phyloP scores from a whole-genome alignment of 352 stramenopile genomes.

The Phytophthora podocarpi region DNA sequence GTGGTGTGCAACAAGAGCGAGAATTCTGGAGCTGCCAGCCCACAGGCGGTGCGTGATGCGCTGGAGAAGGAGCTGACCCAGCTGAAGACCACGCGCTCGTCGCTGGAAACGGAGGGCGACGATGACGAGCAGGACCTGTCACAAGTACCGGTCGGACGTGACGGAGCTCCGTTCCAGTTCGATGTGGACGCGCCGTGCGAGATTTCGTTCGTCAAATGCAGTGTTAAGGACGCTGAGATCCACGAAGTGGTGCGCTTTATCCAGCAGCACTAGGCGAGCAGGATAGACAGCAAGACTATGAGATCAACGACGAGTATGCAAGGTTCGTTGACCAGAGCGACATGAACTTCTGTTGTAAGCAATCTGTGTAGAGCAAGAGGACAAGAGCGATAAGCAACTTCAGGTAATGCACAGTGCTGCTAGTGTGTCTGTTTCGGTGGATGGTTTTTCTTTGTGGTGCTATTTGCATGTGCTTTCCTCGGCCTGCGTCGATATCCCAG shows the following conservation, averaged over 20 bases:
- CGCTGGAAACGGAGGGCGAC: constrained; percentile 77
- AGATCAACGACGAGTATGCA: constrained; percentile 1
- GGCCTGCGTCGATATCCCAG: background rate
- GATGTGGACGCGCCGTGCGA: constrained; percentile 83
- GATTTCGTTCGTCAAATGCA: constrained; percentile 72
- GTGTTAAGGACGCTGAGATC: constrained; percentile 69
- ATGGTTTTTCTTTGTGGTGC: constrained; percentile 20
- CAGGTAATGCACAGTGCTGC: constrained; percentile 11
- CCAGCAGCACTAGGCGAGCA: constrained; percentile 60
- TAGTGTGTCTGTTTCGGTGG: constrained; percentile 13
- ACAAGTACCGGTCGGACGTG: constrained; percentile 76
- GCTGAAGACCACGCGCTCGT: constrained; percentile 87
- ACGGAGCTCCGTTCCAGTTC: constrained; percentile 77
- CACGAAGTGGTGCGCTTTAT: constrained; percentile 72
- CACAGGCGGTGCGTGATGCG: constrained; percentile 55
- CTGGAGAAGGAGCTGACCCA: constrained; percentile 87
- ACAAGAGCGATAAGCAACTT: background rate
- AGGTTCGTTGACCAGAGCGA: background rate
- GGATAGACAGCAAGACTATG: constrained; percentile 16
- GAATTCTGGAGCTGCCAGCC: constrained; percentile 40
- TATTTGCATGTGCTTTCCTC: constrained; percentile 34
- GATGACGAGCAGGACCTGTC: constrained; percentile 79
- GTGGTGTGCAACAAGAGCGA: constrained; percentile 90
- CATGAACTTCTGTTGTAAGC: background rate
- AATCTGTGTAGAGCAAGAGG: constrained; percentile 1